Base-by-base conservation (phyloP, 208 protist species). In the Novymonas esmeraldas region DNA sequence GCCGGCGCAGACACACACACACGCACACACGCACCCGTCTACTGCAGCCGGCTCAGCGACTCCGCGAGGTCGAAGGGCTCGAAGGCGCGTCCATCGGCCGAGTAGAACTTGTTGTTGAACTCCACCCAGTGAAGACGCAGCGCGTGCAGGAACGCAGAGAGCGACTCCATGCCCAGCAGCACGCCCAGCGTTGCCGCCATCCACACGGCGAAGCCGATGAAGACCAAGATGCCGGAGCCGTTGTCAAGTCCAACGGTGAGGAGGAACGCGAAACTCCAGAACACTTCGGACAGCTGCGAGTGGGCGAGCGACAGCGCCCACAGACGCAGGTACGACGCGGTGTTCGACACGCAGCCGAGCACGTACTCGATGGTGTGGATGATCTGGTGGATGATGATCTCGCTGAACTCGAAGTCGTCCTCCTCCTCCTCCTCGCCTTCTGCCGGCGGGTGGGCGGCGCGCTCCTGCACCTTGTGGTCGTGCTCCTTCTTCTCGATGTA, bases 351-450 rank as follows among this genome's bases (percentile, higher is more conserved):
- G 61, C 85, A 90, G 50, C 98, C 96, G 7, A 99, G 92, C 26
- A 99, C 93, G 78, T 99, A 99, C 80, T 99, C 99, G 68, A 99
- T 99, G 28, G 98, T 99, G 81, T 99, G 98, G 70, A 99, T 99
- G n/a, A 98, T 69, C 73, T 99, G 95, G 70, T 99, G 88, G 60
- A 99, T 95, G 29, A 98, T 78, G 11, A 99, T 69, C 74, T 99
- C 98, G 48, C 82, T 79, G 20, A 99, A 80, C 41, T 97, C 87
- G 66, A 98, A 98, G 55, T 82, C 42, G 16, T 60, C 59, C 7
- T 71, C 61, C 26, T 78, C 67, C 3, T 76, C 75, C 34, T 82
- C 68, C 52, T 82, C 62, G 36, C 64, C 70, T 48, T 82, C 65
- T n/a, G 31, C 61, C 0, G 22, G 49, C 0, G 39, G 63, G 6